A percentile compares a stretch with the other conserved stretches of the same genome.
These are phyloP conservation scores for Hyphopichia khmerensis DNA, from an alignment of 1,139 yeast genomes.

Conservation along the genomic window DNA sequence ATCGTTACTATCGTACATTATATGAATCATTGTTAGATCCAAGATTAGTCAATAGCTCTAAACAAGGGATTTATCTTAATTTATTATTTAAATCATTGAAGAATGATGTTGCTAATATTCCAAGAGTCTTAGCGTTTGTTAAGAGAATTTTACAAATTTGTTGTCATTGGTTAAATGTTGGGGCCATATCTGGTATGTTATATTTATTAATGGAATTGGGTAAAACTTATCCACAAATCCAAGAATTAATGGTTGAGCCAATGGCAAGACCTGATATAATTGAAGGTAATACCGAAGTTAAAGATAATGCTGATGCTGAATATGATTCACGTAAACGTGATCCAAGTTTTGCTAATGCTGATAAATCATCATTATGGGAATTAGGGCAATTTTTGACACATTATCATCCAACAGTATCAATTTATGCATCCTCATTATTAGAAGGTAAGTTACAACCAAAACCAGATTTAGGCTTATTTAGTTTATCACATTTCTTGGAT, in stretches of 20 bases:
- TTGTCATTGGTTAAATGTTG: conserved; percentile 82
- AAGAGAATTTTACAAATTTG: conserved; percentile 88
- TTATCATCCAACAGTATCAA: conserved; percentile 88
- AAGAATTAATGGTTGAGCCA: conserved; percentile 41
- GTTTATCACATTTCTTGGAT: conserved; percentile 88
- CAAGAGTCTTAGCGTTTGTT: conserved; percentile 83
- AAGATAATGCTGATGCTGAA: conserved; percentile 10
- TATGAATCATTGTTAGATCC: conserved; percentile 89
- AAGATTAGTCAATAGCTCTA: conserved; percentile 78
- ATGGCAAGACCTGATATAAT: conserved; percentile 38
- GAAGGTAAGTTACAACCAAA: conserved; percentile 46
- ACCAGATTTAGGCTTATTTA: conserved; percentile 88
- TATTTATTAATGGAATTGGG: conserved; percentile 68
- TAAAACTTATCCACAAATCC: conserved; percentile 42
- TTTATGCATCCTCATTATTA: conserved; percentile 70
- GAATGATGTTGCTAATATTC: conserved; percentile 55
- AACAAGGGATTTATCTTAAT: conserved; percentile 86
- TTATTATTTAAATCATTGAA: conserved; percentile 81
- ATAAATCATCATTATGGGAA: conserved; percentile 85
- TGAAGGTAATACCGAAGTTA: conserved; percentile 19
- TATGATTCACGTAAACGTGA: conserved; percentile 91
- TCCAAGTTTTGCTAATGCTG: conserved; percentile 84
- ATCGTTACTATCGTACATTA: conserved; percentile 82
- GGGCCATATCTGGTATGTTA: conserved; percentile 88
- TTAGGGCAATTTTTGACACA: conserved; percentile 68